These are phyloP conservation scores for Exsudoporus floridanus DNA, from an alignment of 1,284 basidiomycete genomes.

Conservation along the genomic window DNA sequence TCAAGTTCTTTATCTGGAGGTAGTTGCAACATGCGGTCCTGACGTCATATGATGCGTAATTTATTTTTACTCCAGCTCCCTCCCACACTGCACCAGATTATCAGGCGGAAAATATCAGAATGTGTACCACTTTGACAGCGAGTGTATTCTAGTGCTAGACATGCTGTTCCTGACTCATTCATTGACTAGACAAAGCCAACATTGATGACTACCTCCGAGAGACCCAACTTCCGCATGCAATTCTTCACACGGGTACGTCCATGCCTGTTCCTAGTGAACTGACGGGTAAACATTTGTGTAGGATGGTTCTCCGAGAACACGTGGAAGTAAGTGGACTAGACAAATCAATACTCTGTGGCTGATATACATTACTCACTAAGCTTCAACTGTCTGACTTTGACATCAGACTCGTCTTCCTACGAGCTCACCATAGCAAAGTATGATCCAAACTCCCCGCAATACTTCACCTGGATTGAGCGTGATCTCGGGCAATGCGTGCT, in stretches of 20 bases:
- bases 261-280: too few species aligned
- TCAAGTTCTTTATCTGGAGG: slow-evolving; percentile 38
- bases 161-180: background rate
- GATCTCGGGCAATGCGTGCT: slow-evolving; percentile 32
- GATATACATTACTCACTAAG: background rate
- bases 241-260: slow-evolving; percentile 24
- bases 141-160: background rate
- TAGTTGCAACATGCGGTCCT: background rate
- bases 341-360: background rate
- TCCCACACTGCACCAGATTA: slow-evolving; percentile 20
- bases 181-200: slow-evolving; percentile 29
- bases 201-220: slow-evolving; percentile 32
- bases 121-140: slow-evolving; percentile 26
- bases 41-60: background rate
- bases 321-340: slow-evolving; percentile 22
- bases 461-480: slow-evolving; percentile 30
- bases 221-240: slow-evolving; percentile 27
- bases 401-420: slow-evolving; percentile 17
- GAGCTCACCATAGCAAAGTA: slow-evolving; percentile 25
- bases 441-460: slow-evolving; percentile 18
- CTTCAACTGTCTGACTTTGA: slow-evolving; percentile 2
- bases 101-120: slow-evolving; percentile 29
- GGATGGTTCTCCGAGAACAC: slow-evolving; percentile 35
- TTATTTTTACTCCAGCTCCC: slow-evolving; percentile 21
- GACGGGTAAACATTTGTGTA: slow-evolving; percentile 1